Evolutionary conservation across 805 yeast genomes (phyloP), one percentile per base, ranked within the genome.

Genomic region (Priceomyces medius): DNA sequence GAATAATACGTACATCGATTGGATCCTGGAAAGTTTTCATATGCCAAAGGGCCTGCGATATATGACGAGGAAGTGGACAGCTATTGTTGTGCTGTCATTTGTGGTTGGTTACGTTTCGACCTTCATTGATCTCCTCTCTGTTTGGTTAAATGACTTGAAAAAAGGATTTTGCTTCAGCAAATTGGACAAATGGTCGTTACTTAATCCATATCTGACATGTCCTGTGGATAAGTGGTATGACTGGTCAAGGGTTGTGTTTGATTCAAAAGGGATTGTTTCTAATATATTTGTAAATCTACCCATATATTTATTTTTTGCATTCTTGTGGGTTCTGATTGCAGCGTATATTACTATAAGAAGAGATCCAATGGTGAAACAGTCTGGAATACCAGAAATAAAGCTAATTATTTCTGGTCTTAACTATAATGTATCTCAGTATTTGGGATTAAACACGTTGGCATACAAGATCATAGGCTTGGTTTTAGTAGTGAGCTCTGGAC

Each of bases 331-430:
- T 5, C 20, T 55, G 8, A 24, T 50, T 3, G 72, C 72, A 4
- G 61, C 68, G 16, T 55, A 50, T 35, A 53, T 67, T 26, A 53
- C 71, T 8, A 45, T 55, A 23, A 45, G 45, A 9, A 47, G 51
- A 31, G 63, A 56, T 20, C 59, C 58, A 2, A 46, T 53, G 24
- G 60, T 65, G 35, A 64, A 58, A 34, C 72, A 65, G 45, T 63
- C 86, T 37, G 96, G 96, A 5, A 83, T 88, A 20, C 75, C 89
- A 0, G 95, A 87, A 51, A 74, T 84, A 36, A 83, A 83, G 53
- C 69, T 82, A 29, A 76, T 84, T 14, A 69, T 86, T 8, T 76
- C 81, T 3, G 96, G 96, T 1, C 69, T 78, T 48, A 72, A 77
- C 20, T 71, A 82, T 42, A 43, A 58, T 23, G 40, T 66, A 19